Percentiles rank a stretch among this genome's conserved stretches.
These are phyloP conservation scores for Avena eriantha DNA, from an alignment of 176 grass and related monocot genomes.

Conservation along the genomic window DNA sequence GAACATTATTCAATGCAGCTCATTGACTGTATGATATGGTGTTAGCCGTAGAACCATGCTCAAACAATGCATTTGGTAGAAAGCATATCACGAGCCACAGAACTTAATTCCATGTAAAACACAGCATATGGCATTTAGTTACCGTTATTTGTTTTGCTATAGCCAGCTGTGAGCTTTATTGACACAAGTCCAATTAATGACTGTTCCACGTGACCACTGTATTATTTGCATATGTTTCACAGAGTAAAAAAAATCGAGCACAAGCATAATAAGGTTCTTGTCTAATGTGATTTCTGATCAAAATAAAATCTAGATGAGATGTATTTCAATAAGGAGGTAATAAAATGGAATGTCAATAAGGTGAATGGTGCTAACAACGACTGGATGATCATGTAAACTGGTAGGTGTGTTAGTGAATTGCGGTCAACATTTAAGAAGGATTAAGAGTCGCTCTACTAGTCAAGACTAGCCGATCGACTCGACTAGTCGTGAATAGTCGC, in stretches of 20 bases:
- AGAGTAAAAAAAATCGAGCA: not conserved
- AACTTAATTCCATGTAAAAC: slow-evolving; percentile 7
- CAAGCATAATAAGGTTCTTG: not conserved
- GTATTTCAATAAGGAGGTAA: slow-evolving; percentile 3
- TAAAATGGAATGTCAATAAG: not conserved
- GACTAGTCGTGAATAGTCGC: too few species aligned
- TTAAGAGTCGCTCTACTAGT: too few species aligned
- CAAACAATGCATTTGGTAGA: not conserved
- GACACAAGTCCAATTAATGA: slow-evolving; percentile 23
- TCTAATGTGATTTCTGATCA: not conserved
- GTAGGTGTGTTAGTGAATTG: slow-evolving; percentile 1
- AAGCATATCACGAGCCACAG: not conserved
- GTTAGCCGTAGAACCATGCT: slow-evolving; percentile 4
- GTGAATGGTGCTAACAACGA: slow-evolving; percentile 8
- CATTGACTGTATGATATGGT: not conserved
- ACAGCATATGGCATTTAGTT: not conserved
- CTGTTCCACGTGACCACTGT: not conserved
- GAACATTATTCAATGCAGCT: slow-evolving; percentile 4
- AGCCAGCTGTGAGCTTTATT: not conserved
- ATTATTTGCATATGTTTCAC: not conserved
- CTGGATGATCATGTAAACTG: slow-evolving; percentile 7
- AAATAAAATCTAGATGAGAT: not conserved
- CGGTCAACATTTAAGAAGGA: not conserved
- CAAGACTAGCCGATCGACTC: too few species aligned
- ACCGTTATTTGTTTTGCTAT: not conserved